Evolutionary conservation across 257 asterid genomes (phyloP).

Genomic region (Paulownia fortunei): DNA sequence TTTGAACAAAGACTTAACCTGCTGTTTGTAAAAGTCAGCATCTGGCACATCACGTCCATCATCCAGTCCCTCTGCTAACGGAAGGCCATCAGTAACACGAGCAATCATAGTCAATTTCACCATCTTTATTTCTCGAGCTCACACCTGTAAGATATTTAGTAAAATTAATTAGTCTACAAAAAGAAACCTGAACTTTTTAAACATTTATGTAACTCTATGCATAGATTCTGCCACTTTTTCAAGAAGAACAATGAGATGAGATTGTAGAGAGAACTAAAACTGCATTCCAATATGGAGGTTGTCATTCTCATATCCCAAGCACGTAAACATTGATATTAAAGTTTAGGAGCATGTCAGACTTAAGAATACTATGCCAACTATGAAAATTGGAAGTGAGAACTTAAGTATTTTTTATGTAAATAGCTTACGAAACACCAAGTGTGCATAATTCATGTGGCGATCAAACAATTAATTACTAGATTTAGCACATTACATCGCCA

Average conservation of each 20-base stretch:
- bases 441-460: no score
- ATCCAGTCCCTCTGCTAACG: conserved; percentile 89
- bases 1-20: conserved; percentile 84
- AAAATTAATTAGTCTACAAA: conserved; percentile 16
- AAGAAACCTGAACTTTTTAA: conserved; percentile 16
- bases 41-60: conserved; percentile 92
- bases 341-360: neutral
- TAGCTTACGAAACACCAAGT: no score
- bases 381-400: neutral
- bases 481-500: no score
- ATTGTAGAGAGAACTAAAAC: neutral
- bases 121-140: conserved; percentile 63
- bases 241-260: conserved; percentile 18
- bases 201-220: neutral
- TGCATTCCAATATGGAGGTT: neutral
- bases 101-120: conserved; percentile 95
- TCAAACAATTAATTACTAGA: no score
- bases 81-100: conserved; percentile 98
- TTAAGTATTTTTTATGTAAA: neutral
- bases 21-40: conserved; percentile 84
- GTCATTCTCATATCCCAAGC: neutral
- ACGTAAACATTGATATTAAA: neutral
- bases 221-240: neutral
- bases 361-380: neutral
- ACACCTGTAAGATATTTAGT: conserved; percentile 36